Conservation (phyloP, 176 grass and related monocot species). For the Rhynchospora breviuscula region DNA sequence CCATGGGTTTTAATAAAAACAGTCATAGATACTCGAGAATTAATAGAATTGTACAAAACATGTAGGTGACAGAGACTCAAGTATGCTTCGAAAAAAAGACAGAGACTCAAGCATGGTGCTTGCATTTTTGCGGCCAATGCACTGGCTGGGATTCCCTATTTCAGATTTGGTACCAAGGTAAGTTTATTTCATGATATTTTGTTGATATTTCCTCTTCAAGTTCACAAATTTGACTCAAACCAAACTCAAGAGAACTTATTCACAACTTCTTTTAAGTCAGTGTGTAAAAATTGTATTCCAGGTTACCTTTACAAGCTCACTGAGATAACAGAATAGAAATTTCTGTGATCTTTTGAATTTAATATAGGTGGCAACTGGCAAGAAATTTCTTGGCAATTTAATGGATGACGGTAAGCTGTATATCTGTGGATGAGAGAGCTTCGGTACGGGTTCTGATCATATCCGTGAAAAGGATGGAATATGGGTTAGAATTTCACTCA, state of each 20-base stretch:
- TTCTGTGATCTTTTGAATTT: background rate
- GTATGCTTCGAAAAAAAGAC: too few species aligned
- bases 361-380: conserved; percentile 72
- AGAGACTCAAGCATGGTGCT: conserved; percentile 87
- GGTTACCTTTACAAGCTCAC: background rate
- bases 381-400: conserved; percentile 82
- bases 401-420: conserved; percentile 81
- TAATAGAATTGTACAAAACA: background rate
- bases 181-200: background rate
- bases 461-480: conserved; percentile 89
- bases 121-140: conserved; percentile 76
- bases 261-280: background rate
- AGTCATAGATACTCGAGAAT: conserved; percentile 1
- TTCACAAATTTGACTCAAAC: conserved; percentile 3
- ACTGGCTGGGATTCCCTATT: conserved; percentile 68
- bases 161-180: conserved; percentile 65
- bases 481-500: conserved; percentile 42
- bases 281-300: conserved; percentile 24
- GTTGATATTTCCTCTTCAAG: background rate
- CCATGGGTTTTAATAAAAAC: too few species aligned
- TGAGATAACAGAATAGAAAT: too few species aligned
- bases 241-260: too few species aligned
- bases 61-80: conserved; percentile 73
- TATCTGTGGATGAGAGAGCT: conserved; percentile 82
- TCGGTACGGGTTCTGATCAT: conserved; percentile 81